Evolutionary conservation across 2,329 filamentous ascomycete species (phyloP).

Genomic region (Penicillium crustosum): DNA sequence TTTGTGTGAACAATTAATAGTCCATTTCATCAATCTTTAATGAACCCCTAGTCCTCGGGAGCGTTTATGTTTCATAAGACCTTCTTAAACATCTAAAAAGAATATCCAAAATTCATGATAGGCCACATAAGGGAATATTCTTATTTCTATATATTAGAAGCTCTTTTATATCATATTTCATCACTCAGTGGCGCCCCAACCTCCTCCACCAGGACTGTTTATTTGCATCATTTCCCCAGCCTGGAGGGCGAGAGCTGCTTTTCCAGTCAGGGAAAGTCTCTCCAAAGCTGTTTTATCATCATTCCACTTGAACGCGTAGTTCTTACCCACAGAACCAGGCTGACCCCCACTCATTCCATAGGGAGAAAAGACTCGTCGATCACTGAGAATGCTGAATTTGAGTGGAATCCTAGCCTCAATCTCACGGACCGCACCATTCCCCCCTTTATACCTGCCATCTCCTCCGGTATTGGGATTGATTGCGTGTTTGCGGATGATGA

Average conservation of each 20-base stretch:
- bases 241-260: neutral
- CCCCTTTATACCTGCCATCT: neutral
- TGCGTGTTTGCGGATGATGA: neutral
- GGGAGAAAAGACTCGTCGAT: neutral
- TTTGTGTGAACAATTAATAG: too few species aligned
- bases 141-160: neutral
- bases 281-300: neutral
- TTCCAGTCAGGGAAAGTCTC: neutral
- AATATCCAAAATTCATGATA: too few species aligned
- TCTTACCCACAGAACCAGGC: neutral
- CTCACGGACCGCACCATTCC: neutral
- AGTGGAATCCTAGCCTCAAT: neutral
- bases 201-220: neutral
- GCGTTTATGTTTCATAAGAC: too few species aligned
- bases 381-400: neutral
- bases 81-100: too few species aligned
- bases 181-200: neutral
- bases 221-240: neutral
- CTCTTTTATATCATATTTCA: neutral
- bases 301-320: neutral
- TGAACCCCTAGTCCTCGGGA: too few species aligned
- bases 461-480: neutral
- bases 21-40: too few species aligned
- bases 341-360: neutral
- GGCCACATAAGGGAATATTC: too few species aligned